Evolutionary conservation across 139 green algal species (phyloP).

Genomic region (Eudorina sp.): DNA sequence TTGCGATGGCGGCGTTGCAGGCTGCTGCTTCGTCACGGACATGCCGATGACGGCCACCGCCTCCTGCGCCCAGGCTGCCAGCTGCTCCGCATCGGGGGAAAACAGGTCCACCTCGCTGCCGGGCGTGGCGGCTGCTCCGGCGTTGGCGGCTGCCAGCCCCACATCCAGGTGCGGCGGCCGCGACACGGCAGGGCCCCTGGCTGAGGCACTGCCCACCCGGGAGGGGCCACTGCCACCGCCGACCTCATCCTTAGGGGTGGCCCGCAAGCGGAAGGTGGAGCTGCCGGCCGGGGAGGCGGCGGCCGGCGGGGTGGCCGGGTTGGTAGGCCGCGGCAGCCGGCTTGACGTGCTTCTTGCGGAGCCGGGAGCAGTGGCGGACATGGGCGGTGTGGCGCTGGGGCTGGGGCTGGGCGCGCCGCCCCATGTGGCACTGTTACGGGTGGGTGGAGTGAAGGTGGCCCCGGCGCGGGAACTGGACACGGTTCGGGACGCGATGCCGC

Average conservation of each 20-base stretch:
- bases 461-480: background rate
- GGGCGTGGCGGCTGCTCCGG: background rate
- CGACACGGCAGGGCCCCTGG: too few relatives aligned
- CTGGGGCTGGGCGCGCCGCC: background rate
- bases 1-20: background rate
- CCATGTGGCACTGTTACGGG: background rate
- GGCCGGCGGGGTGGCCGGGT: background rate
- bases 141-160: background rate
- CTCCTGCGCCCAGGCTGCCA: conserved; percentile 6
- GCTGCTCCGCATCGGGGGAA: conserved; percentile 24
- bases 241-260: too few relatives aligned
- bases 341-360: background rate
- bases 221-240: too few relatives aligned
- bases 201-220: too few relatives aligned
- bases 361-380: background rate
- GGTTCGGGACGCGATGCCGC: background rate
- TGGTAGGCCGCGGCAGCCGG: conserved; percentile 6
- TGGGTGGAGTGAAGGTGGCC: background rate
- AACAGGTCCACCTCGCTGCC: background rate
- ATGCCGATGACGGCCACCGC: background rate
- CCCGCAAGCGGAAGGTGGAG: background rate
- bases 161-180: conserved; percentile 11
- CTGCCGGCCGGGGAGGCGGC: background rate
- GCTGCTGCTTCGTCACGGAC: background rate
- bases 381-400: background rate